Evolutionary conservation across 139 green algal genomes (phyloP), one percentile per base, ranked within the genome.

Genomic region (Pleodorina starrii): DNA sequence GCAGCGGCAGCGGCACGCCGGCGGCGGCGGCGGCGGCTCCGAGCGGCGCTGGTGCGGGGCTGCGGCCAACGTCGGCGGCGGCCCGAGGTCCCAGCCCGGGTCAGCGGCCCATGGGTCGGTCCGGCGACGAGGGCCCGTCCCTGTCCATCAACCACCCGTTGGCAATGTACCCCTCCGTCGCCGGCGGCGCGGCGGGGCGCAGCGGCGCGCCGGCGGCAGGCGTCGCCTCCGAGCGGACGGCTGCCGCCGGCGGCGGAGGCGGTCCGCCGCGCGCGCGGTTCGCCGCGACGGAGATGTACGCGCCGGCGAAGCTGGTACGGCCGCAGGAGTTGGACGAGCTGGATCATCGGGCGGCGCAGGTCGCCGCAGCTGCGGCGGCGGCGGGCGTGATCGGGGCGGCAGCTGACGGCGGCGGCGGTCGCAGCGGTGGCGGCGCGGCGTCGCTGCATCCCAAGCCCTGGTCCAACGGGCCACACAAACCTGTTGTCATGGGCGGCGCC

Each of bases 251-350:
- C 38, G 60, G 32, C 25, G 29, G 60, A 16, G 43, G 40, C n/a
- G 35, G 14, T 0, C 32, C 9, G 17, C 29, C 66, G 2, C 84
- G 69, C 10, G 36, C 69, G 2, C 84, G 84, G 1, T 88, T 88
- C 35, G 44, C 82, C 7, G 27, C 66, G 0, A 88, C 82, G 44
- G 82, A 88, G 27, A 29, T 89, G 48, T 89, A 89, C 71, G 84
- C 84, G 6, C 84, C 84, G 1, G 84, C 43, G 11, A 82, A 83
- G 84, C 84, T 89, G 12, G 84, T 89, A 38, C 84, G 84, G 84
- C 71, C 84, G 0, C 84, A 89, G 21, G 84, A 89, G 51, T 63
- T 89, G 27, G 84, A 89, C 38, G 84, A 89, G 14, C 44, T 83
- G 27, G 84, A 89, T 25, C 50, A 89, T 36, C 2, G 69, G 38